These are phyloP conservation scores for Suillus lakei DNA, from an alignment of 768 basidiomycete species.

Conservation along the genomic window DNA sequence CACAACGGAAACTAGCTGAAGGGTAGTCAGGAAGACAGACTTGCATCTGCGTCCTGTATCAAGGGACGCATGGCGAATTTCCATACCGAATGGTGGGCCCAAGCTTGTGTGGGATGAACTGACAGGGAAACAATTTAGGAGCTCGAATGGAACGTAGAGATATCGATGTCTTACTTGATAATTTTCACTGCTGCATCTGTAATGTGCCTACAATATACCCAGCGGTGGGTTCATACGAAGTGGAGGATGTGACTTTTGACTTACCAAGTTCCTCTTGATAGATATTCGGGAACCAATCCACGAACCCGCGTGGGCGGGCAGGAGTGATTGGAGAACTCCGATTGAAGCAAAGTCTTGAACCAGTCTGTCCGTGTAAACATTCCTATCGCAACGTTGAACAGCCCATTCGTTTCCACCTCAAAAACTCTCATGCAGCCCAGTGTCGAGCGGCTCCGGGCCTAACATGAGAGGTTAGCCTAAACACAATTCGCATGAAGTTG, in stretches of 20 bases:
- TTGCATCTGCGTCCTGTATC: slow-evolving; percentile 22
- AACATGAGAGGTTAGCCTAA: slow-evolving; percentile 17
- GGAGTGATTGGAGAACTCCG: background rate
- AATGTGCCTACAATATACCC: background rate
- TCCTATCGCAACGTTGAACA: background rate
- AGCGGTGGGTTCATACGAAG: background rate
- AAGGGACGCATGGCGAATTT: slow-evolving; percentile 25
- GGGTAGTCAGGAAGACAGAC: slow-evolving; percentile 14
- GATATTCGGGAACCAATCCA: background rate
- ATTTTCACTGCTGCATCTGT: background rate
- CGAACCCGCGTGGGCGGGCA: background rate
- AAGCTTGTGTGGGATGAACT: background rate
- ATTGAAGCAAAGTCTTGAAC: background rate
- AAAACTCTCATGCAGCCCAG: slow-evolving; percentile 1
- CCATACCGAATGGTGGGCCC: background rate
- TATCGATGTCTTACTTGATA: background rate
- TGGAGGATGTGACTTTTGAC: slow-evolving; percentile 1
- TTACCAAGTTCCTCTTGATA: background rate
- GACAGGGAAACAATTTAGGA: background rate
- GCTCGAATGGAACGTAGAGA: background rate
- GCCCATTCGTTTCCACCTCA: background rate
- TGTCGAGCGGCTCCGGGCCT: background rate
- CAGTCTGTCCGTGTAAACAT: background rate
- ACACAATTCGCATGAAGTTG: slow-evolving; percentile 17
- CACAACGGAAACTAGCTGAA: slow-evolving; percentile 24